Evolutionary conservation across 441 rosid genomes (phyloP).

Genomic region (Adansonia rubrostipa): DNA sequence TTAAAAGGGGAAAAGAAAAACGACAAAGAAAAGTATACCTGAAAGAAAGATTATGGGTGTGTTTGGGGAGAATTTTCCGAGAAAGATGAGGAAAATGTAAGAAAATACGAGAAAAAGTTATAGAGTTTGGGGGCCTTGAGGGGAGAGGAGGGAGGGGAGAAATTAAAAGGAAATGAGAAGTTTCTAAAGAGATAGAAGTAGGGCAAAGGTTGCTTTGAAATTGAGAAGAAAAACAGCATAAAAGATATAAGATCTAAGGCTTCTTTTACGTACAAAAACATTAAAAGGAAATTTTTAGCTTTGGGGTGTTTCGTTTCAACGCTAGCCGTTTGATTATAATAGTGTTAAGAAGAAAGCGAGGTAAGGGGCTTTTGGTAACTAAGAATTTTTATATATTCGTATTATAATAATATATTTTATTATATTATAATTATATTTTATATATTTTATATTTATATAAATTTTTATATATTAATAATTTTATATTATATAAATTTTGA

Average conservation of each 20-base stretch:
- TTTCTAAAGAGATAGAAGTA: not conserved
- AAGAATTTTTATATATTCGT: no score
- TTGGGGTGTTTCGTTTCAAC: not conserved
- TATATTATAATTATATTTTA: no score
- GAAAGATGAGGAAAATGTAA: constrained; percentile 16
- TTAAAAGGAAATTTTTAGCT: not conserved
- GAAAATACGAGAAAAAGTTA: not conserved
- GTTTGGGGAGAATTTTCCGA: not conserved
- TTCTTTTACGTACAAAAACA: not conserved
- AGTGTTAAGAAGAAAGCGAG: not conserved
- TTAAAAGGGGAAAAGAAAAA: not conserved
- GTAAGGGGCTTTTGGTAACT: no score
- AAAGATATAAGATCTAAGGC: not conserved
- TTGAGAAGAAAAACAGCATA: not conserved
- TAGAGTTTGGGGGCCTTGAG: not conserved
- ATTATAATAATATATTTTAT: no score
- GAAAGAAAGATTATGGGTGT: not conserved
- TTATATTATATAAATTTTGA: no score
- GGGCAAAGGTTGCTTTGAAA: not conserved
- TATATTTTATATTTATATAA: no score
- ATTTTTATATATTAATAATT: no score
- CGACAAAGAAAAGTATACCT: not conserved
- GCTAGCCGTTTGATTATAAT: constrained; percentile 10
- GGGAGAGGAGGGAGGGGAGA: no score
- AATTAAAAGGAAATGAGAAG: not conserved